phyloP scores from a whole-genome alignment of 202 grass and related monocot species.

The Digitaria exilis region DNA sequence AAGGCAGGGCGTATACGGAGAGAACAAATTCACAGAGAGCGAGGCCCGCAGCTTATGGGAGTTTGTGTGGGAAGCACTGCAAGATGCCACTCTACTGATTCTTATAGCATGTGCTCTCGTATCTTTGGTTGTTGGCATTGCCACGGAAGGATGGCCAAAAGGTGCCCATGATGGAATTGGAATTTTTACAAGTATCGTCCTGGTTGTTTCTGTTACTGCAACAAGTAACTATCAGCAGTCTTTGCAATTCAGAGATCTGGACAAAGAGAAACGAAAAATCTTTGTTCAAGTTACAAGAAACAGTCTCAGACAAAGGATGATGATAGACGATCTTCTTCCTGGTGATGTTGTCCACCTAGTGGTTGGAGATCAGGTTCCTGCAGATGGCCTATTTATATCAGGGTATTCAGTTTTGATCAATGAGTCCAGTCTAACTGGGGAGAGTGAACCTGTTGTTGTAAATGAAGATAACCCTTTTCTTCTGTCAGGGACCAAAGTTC shows the following conservation, averaged over 20 bases:
- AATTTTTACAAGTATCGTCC: conserved; percentile 79
- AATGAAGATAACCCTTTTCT: conserved; percentile 78
- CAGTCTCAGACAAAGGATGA: conserved; percentile 71
- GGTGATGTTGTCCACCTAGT: conserved; percentile 85
- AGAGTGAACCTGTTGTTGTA: conserved; percentile 81
- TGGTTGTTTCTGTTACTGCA: conserved; percentile 89
- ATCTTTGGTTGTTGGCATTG: conserved; percentile 72
- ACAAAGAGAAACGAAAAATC: conserved; percentile 92
- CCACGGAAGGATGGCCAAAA: conserved; percentile 77
- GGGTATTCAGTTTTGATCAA: conserved; percentile 84
- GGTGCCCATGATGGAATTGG: conserved; percentile 93
- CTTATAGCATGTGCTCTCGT: conserved; percentile 79
- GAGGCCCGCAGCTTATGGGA: conserved; percentile 68
- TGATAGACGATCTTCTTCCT: conserved; percentile 82
- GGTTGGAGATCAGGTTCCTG: conserved; percentile 90
- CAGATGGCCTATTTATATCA: conserved; percentile 79
- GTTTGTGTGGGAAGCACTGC: conserved; percentile 83
- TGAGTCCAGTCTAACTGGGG: conserved; percentile 88
- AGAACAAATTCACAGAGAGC: conserved; percentile 83
- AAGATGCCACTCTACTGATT: conserved; percentile 81
- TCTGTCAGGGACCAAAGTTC: conserved; percentile 85
- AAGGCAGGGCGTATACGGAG: conserved; percentile 64
- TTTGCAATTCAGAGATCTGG: conserved; percentile 94
- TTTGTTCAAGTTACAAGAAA: conserved; percentile 74
- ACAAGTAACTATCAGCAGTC: conserved; percentile 87